A percentile compares a stretch with the other conserved stretches of the same genome.
Conservation (phyloP, 768 basidiomycete genomes). For the Podaxis rugospora region DNA sequence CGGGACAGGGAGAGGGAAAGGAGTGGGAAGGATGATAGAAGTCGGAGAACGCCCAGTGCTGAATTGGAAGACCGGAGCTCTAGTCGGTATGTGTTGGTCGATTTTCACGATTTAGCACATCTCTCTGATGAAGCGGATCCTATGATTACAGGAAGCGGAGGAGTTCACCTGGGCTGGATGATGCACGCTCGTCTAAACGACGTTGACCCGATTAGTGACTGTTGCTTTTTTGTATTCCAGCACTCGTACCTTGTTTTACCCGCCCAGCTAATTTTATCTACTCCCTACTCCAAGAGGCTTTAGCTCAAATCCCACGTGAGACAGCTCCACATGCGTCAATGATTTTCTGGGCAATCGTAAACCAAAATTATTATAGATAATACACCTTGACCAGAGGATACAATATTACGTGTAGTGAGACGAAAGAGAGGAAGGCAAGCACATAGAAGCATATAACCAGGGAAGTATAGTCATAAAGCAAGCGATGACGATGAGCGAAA, state of each 20-base stretch:
- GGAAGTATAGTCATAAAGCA: not conserved
- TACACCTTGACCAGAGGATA: not conserved
- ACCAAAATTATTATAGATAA: conserved; percentile 9
- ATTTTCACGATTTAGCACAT: not conserved
- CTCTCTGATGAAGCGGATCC: not conserved
- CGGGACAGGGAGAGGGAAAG: conserved; percentile 4
- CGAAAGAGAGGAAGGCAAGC: not conserved
- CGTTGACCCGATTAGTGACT: conserved; percentile 35
- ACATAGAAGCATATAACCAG: conserved; percentile 5
- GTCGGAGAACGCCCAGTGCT: conserved; percentile 53
- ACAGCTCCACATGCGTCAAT: not conserved
- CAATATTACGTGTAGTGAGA: not conserved
- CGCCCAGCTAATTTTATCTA: not conserved
- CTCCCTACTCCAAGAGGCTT: not conserved
- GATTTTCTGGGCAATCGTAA: not conserved
- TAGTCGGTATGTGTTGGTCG: conserved; percentile 40
- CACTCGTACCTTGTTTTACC: conserved; percentile 3
- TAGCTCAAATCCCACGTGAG: not conserved
- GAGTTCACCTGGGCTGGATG: conserved; percentile 68
- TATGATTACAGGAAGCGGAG: conserved; percentile 55
- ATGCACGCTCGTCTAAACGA: conserved; percentile 64
- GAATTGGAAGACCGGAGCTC: conserved; percentile 67
- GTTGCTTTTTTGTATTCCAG: conserved; percentile 3
- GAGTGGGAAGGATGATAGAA: not conserved
- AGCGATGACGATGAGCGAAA: conserved; percentile 1